Percentiles rank a stretch among this genome's conserved stretches.
These are phyloP conservation scores for Neofusicoccum parvum DNA, from an alignment of 2,329 filamentous ascomycete species.

Conservation along the genomic window DNA sequence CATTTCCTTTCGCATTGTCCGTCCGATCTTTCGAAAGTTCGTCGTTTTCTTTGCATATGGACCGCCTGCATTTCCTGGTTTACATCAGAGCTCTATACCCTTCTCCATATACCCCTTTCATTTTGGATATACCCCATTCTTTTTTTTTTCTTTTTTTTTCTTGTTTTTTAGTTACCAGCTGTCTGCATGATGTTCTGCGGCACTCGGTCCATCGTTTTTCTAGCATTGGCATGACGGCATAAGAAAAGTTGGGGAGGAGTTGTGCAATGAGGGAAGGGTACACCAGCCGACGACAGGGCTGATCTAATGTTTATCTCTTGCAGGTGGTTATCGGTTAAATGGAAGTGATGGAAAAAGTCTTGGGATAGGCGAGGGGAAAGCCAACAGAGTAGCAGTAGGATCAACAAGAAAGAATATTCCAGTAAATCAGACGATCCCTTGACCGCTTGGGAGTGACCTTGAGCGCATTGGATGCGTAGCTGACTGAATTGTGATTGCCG, in stretches of 20 bases:
- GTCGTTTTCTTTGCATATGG: conserved; percentile 6
- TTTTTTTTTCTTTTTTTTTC: neutral
- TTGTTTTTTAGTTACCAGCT: neutral
- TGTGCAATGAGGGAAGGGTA: neutral
- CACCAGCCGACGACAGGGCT: conserved; percentile 4
- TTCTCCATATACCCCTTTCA: conserved; percentile 17
- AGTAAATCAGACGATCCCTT: neutral
- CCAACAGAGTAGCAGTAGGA: neutral
- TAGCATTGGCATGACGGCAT: conserved; percentile 8
- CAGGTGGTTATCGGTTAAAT: neutral
- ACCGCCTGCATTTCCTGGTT: conserved; percentile 9
- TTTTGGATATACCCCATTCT: conserved; percentile 8
- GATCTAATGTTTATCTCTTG: conserved; percentile 13
- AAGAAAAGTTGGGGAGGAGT: neutral
- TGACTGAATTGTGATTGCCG: too few species aligned
- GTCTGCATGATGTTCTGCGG: conserved; percentile 4
- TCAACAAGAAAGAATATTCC: neutral
- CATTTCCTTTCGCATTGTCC: neutral
- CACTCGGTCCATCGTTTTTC: neutral
- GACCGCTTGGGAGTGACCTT: neutral
- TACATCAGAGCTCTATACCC: conserved; percentile 3
- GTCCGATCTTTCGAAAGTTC: neutral
- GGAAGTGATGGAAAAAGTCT: neutral
- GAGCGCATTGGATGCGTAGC: too few species aligned
- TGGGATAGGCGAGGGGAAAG: neutral